Evolutionary conservation across 2,329 filamentous ascomycete species (phyloP), one percentile per base, ranked within the genome.

Genomic region (Sclerotinia trifoliorum): DNA sequence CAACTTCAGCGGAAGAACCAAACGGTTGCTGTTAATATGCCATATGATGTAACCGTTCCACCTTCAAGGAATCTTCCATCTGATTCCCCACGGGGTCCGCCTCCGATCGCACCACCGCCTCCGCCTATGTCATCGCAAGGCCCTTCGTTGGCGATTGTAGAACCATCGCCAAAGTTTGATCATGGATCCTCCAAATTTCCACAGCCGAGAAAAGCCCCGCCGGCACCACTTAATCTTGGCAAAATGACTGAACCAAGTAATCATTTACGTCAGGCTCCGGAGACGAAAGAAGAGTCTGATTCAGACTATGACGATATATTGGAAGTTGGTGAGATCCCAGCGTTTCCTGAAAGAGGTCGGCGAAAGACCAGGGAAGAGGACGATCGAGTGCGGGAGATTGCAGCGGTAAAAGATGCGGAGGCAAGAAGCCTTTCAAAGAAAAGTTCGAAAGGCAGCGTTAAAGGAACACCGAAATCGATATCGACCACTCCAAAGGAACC

Each of bases 281-380:
- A 80, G 29, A 78, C 80, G 0, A 88, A 89, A 17, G 84, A 86
- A 2, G 85, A 88, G 48, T 89, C 89, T 0, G 92, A 92, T 69
- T 94, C 92, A 0, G 93, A 96, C 71, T 95, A 94, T 73, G 92
- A 95, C 69, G 90, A 94, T 71, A 84, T 91, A 48, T 79, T 92
- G 17, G 89, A 92, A 70, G 87, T 90, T 4, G 85, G 89, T 56
- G 88, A 90, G 71, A 81, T 89, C 62, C 81, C 84, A 0, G 77
- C 80, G 7, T 80, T 84, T 48, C 80, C 71, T 15, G 81, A 87
- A 65, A 86, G 94, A 70, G 94, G 93, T 11, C 86, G 93, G 69
- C 85, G 92, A 73, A 92, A 90, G 78, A 97, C 93, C 3, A 86
- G 94, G 65, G 93, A 94, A 77, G 92, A 97, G 70, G 94, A 97